A percentile compares a stretch with the other conserved stretches of the same genome.
Evolutionary conservation across 192 early-diverging fungal genomes (phyloP).

Genomic region (Backusella sp.): DNA sequence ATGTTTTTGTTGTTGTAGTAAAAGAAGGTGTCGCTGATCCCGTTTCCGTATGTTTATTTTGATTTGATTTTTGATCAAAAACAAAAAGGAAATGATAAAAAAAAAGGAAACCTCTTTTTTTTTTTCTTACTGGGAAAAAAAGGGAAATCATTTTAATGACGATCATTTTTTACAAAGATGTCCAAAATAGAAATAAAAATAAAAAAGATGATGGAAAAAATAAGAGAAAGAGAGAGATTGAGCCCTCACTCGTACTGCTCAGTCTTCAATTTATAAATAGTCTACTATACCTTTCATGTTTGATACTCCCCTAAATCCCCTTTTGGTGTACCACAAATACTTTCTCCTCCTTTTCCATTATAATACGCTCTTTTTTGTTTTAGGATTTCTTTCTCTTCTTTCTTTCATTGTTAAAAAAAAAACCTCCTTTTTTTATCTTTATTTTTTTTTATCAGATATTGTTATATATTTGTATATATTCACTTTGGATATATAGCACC

Average conservation of each 20-base stretch:
- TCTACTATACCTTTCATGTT: not conserved
- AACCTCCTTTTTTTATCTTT: not conserved
- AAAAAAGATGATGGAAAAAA: not conserved
- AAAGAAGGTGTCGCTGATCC: not conserved
- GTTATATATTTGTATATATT: not conserved
- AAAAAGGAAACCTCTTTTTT: not conserved
- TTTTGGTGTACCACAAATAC: constrained; percentile 7
- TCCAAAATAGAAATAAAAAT: not conserved
- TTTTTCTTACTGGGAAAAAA: not conserved
- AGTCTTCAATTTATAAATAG: constrained; percentile 2
- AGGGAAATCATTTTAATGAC: not conserved
- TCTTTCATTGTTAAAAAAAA: constrained; percentile 6
- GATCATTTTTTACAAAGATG: not conserved
- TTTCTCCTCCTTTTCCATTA: not conserved
- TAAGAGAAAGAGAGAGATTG: not conserved
- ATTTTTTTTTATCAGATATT: not conserved
- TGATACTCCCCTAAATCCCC: not conserved
- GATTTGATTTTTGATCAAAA: not conserved
- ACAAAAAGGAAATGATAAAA: not conserved
- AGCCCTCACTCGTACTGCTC: not conserved
- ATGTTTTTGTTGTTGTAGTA: not conserved
- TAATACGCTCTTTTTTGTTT: not conserved
- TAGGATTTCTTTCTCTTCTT: not conserved
- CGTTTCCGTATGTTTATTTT: not conserved
- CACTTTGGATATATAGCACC: not conserved